Conservation (phyloP, 2,329 filamentous ascomycete species). For the Curvularia hawaiiensis region DNA sequence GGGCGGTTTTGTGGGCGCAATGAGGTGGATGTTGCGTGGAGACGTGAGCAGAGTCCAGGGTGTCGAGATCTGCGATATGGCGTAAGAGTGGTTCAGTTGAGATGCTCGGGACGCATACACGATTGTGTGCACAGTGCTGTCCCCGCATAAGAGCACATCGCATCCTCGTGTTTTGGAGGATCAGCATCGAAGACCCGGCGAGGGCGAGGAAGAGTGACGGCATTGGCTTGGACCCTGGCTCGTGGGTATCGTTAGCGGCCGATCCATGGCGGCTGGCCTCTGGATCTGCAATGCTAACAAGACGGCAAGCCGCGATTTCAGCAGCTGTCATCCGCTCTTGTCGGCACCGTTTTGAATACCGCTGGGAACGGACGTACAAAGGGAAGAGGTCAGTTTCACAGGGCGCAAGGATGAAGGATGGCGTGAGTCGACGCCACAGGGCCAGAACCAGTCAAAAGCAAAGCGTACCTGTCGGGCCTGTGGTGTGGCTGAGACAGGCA, state of each 20-base stretch:
- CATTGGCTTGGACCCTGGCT: constrained; percentile 8
- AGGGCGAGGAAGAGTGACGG: background rate
- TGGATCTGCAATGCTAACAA: constrained; percentile 13
- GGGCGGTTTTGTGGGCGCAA: constrained; percentile 30
- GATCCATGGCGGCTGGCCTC: constrained; percentile 8
- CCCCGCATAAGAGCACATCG: background rate
- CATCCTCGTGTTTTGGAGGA: background rate
- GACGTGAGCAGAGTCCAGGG: background rate
- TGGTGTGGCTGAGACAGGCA: constrained; percentile 14
- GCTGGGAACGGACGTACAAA: background rate
- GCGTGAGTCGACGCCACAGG: constrained; percentile 5
- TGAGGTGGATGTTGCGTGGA: constrained; percentile 11
- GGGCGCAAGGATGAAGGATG: background rate
- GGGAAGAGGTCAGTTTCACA: background rate
- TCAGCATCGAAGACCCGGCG: background rate
- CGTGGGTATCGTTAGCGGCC: constrained; percentile 8
- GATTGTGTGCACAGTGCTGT: constrained; percentile 2
- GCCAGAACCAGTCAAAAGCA: constrained; percentile 11
- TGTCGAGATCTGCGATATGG: constrained; percentile 2
- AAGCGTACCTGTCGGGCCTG: constrained; percentile 3
- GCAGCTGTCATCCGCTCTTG: background rate
- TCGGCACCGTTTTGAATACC: background rate
- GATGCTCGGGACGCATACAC: background rate
- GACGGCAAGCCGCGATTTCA: background rate
- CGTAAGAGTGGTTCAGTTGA: background rate